phyloP scores from a whole-genome alignment of 345 rosid genomes.

The Arabidopsis arenosa region DNA sequence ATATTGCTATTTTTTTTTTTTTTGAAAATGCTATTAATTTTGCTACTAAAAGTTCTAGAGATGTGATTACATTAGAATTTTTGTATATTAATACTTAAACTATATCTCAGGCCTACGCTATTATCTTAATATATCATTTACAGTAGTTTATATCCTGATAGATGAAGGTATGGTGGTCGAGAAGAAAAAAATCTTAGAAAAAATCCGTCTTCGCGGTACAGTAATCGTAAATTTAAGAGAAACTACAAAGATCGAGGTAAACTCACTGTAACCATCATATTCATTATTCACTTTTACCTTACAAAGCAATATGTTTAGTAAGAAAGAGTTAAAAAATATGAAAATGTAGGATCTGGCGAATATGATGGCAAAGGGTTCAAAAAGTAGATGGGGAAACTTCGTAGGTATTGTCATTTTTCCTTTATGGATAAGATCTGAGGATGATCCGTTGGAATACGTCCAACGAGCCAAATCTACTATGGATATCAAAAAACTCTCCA shows the following conservation, averaged over 20 bases:
- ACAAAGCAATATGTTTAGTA: background rate
- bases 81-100: no score
- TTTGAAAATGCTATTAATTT: no score
- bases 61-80: no score
- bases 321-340: background rate
- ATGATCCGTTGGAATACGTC: conserved; percentile 55
- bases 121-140: no score
- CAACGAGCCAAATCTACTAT: conserved; percentile 50
- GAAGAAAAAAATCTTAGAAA: background rate
- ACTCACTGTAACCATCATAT: background rate
- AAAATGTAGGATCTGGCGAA: conserved; percentile 45
- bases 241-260: conserved; percentile 53
- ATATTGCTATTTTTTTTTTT: no score
- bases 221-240: conserved; percentile 58
- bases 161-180: conserved; percentile 27
- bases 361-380: conserved; percentile 51
- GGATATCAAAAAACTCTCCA: conserved; percentile 54
- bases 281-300: background rate
- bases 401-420: conserved; percentile 53
- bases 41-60: no score
- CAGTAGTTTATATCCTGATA: no score
- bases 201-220: conserved; percentile 31
- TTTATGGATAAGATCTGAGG: conserved; percentile 40
- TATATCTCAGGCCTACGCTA: no score
- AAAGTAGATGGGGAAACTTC: conserved; percentile 56